Evolutionary conservation across 2,329 filamentous ascomycete species (phyloP).

Genomic region (Diplodia seriata): DNA sequence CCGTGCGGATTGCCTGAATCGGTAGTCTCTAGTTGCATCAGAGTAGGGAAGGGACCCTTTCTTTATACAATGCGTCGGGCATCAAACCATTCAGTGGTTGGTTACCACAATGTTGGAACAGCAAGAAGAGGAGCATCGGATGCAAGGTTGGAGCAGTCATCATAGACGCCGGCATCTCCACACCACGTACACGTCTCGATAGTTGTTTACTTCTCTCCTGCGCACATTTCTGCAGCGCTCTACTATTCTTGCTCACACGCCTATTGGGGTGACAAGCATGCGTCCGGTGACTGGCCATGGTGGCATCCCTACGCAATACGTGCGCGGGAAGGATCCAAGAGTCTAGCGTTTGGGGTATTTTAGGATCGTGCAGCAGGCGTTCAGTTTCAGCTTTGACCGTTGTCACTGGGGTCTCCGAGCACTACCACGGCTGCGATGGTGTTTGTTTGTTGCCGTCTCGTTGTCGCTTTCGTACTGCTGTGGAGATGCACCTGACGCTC

Average conservation of each 20-base stretch:
- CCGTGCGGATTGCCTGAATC: not conserved
- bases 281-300: not conserved
- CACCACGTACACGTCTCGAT: not conserved
- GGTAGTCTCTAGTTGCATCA: conserved; percentile 2
- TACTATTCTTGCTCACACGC: not conserved
- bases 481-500: not conserved
- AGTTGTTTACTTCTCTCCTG: not conserved
- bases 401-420: no score
- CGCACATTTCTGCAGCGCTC: not conserved
- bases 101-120: not conserved
- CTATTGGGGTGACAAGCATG: not conserved
- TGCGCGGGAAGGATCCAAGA: conserved; percentile 4
- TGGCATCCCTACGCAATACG: not conserved
- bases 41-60: conserved; percentile 16
- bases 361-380: not conserved
- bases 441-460: not conserved
- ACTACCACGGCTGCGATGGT: not conserved
- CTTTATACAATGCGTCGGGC: not conserved
- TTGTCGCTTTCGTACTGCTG: not conserved
- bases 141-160: not conserved
- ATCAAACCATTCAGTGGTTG: not conserved
- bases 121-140: not conserved
- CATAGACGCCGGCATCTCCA: not conserved
- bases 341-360: conserved; percentile 21
- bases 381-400: not conserved